Percentiles rank a stretch among this genome's conserved stretches.
These are phyloP conservation scores for Tricholoma sp. DNA, from an alignment of 768 basidiomycete genomes.

Conservation along the genomic window DNA sequence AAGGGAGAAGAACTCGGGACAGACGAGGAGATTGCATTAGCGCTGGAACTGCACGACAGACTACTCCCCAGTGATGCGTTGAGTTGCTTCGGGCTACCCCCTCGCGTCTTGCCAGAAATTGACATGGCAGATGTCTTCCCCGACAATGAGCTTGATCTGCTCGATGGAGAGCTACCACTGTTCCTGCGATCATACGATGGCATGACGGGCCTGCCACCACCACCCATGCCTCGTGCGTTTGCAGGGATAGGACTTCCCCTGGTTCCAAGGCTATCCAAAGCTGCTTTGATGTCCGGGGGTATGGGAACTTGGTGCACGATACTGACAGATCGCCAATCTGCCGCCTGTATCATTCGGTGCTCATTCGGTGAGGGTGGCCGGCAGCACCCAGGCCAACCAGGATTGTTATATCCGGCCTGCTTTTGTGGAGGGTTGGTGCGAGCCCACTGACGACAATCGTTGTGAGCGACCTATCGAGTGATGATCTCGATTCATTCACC, in stretches of 20 bases:
- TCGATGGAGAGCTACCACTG: constrained; percentile 38
- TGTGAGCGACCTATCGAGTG: constrained; percentile 20
- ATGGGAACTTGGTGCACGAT: constrained; percentile 70
- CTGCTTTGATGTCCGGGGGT: constrained; percentile 64
- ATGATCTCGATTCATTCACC: constrained; percentile 37
- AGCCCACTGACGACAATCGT: constrained; percentile 55
- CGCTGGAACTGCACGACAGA: constrained; percentile 36
- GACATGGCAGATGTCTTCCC: constrained; percentile 27
- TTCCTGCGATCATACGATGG: constrained; percentile 42
- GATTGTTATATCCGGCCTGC: constrained; percentile 55
- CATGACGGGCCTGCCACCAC: constrained; percentile 24
- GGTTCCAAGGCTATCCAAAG: constrained; percentile 51
- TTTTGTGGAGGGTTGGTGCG: constrained; percentile 51
- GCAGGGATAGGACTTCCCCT: constrained; percentile 30
- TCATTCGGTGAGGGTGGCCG: constrained; percentile 62
- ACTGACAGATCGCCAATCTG: constrained; percentile 80
- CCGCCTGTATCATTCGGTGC: constrained; percentile 56
- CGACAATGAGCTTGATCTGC: constrained; percentile 23
- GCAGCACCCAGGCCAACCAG: constrained; percentile 88
- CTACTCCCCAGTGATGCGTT: constrained; percentile 32
- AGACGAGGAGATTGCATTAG: constrained; percentile 37
- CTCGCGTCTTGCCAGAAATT: constrained; percentile 40
- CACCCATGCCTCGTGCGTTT: constrained; percentile 24
- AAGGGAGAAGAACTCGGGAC: constrained; percentile 41
- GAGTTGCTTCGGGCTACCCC: constrained; percentile 50